A percentile compares a stretch with the other conserved stretches of the same genome.
Evolutionary conservation across 306 rosid species (phyloP).

Genomic region (Heteromeles arbutifolia): DNA sequence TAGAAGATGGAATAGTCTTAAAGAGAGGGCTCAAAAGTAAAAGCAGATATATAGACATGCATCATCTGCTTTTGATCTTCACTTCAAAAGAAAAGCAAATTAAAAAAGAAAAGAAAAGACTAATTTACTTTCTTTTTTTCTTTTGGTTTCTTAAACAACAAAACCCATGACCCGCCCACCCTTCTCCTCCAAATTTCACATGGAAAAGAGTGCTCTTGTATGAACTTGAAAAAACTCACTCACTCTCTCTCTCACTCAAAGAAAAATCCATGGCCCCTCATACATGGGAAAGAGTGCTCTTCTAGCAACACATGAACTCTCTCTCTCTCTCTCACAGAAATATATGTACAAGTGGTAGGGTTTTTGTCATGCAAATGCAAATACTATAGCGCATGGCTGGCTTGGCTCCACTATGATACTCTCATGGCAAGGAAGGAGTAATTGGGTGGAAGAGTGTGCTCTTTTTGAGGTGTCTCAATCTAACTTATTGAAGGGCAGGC

Average conservation of each 20-base stretch:
- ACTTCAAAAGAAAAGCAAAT: conserved; percentile 39
- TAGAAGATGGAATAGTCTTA: conserved; percentile 62
- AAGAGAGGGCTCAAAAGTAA: conserved; percentile 67
- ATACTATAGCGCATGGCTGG: background rate
- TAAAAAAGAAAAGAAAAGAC: conserved; percentile 8
- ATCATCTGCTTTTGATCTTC: conserved; percentile 48
- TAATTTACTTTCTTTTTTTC: no score
- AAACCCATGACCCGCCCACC: conserved; percentile 13
- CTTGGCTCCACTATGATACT: conserved; percentile 17
- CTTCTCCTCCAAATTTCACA: conserved; percentile 19
- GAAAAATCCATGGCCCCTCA: conserved; percentile 31
- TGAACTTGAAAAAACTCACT: conserved; percentile 23
- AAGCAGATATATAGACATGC: conserved; percentile 29
- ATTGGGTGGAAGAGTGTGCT: conserved; percentile 8
- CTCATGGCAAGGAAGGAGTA: conserved; percentile 3
- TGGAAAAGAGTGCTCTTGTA: conserved; percentile 75
- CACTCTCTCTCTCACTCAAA: background rate
- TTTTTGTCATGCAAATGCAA: background rate
- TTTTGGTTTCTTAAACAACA: background rate
- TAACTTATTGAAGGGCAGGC: conserved; percentile 33
- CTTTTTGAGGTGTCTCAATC: conserved; percentile 47
- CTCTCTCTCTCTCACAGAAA: background rate
- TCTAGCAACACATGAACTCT: conserved; percentile 22
- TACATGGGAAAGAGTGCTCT: conserved; percentile 58
- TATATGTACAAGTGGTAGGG: background rate